Evolutionary conservation across 495 filamentous ascomycete species (phyloP).

Genomic region (Lasiosphaeria hispida): DNA sequence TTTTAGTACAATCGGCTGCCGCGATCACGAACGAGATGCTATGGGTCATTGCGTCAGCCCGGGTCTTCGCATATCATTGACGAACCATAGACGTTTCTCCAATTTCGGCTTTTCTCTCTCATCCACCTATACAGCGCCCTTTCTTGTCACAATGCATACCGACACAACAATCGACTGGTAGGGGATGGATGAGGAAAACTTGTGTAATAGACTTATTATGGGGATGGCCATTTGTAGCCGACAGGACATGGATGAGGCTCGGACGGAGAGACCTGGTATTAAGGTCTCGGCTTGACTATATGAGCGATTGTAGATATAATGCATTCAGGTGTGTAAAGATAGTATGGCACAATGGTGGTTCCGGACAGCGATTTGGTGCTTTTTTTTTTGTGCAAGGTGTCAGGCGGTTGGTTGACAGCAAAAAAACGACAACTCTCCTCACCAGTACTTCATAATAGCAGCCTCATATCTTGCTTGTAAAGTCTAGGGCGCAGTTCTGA

Average conservation of each 20-base stretch:
- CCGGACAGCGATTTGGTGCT: too few relatives aligned
- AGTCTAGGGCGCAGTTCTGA: too few relatives aligned
- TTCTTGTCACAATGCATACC: neutral
- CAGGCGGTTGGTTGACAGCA: too few relatives aligned
- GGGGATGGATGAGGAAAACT: slow-evolving; percentile 7
- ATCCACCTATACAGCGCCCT: neutral
- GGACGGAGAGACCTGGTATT: neutral
- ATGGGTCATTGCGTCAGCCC: slow-evolving; percentile 7
- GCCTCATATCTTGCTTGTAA: too few relatives aligned
- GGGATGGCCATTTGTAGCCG: slow-evolving; percentile 1
- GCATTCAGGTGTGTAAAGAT: slow-evolving; percentile 12
- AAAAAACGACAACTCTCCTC: too few relatives aligned
- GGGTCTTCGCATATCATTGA: slow-evolving; percentile 17
- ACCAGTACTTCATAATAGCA: too few relatives aligned
- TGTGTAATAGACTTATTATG: slow-evolving; percentile 24
- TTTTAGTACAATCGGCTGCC: slow-evolving; percentile 14
- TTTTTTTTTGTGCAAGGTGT: too few relatives aligned
- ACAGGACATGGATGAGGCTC: neutral
- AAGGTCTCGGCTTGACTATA: neutral
- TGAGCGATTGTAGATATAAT: slow-evolving; percentile 5
- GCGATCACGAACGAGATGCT: slow-evolving; percentile 12
- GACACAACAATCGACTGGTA: neutral
- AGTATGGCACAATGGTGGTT: neutral
- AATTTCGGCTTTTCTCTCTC: slow-evolving; percentile 4
- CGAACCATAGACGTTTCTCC: slow-evolving; percentile 19